Evolutionary conservation across 2,329 filamentous ascomycete genomes (phyloP), one percentile per base, ranked within the genome.

Genomic region (Verticillium albo-atrum): DNA sequence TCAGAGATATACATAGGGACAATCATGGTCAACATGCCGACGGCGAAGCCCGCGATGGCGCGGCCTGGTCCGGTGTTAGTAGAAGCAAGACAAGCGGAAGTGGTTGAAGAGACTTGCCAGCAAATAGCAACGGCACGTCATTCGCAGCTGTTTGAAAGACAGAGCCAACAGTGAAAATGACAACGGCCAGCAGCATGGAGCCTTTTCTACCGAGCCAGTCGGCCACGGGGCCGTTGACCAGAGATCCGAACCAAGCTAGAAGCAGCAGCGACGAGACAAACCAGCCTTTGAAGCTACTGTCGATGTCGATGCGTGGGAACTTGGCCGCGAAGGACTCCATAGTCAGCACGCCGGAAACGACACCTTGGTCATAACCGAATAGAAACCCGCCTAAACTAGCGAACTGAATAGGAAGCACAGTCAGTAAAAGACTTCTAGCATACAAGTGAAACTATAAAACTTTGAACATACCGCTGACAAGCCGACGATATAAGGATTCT

Each of bases 351-450:
- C 75, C 76, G 1, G 75, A 78, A 7, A 81, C 71, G 17, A 81
- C 78, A 3, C 78, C 79, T 56, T 82, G 79, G 58, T 82, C 78
- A 65, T 81, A 81, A 1, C 79, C 79, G 42, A 78, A 82, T 1
- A 80, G 70, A 23, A 81, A 81, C 60, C 69, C 74, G 1, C 72
- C 72, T 3, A 78, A 72, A 35, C 71, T 68, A 4, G 70, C 68
- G 54, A 73, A 71, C 66, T 71, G 32, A 17, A 32, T 23, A 23
- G 9, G 17, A 51, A 34, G n/a, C n/a, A n/a, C n/a, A n/a, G n/a
- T 34, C 15, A 34, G 32, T 34, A 57, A 63, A n/a, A n/a, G n/a
- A n/a, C n/a, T n/a, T n/a, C n/a, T n/a, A n/a, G n/a, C n/a, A n/a
- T n/a, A n/a, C n/a, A n/a, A n/a, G n/a, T n/a, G n/a, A n/a, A n/a